Evolutionary conservation across 208 protist species (phyloP), one percentile per base, ranked within the genome.

Genomic region (Novymonas esmeraldas): DNA sequence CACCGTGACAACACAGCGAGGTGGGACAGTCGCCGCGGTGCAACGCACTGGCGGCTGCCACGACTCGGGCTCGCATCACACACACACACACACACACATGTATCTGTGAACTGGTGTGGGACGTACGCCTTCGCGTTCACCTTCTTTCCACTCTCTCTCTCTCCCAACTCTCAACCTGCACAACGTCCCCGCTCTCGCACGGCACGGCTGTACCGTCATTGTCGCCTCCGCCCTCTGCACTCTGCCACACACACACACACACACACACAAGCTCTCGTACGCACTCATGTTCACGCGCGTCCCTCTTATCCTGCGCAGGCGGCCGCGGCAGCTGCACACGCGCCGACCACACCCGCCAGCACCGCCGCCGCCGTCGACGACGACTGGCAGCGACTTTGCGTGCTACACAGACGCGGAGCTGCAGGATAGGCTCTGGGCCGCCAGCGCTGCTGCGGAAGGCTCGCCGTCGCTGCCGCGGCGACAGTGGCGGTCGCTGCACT

Each of bases 401-500:
- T 13, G 42, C 18, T 71, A 72, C 38, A 14, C 57, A 5, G 52
- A 38, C n/a, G 65, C 65, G 16, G 65, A 72, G 54, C 33, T 58
- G 33, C 67, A 56, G 4, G 72, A 78, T 44, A 36, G 34, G 11
- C 22, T 70, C 28, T 69, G 70, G n/a, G n/a, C n/a, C n/a, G n/a
- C n/a, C n/a, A n/a, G n/a, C n/a, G n/a, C n/a, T n/a, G n/a, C n/a
- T n/a, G n/a, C n/a, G n/a, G n/a, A n/a, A n/a, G n/a, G n/a, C n/a
- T n/a, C n/a, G n/a, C n/a, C n/a, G n/a, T n/a, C n/a, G 55, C 55
- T 7, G 3, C 55, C 18, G 22, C 22, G 18, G 24, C 55, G 24
- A 36, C 24, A 20, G 54, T 14, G 31, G 34, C 34, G 54, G n/a
- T 28, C 54, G 26, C 59, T 85, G 14, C 57, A 73, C 65, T 46